These are phyloP conservation scores for Bidens hawaiensis DNA, from an alignment of 140 eudicot genomes.

Conservation along the genomic window DNA sequence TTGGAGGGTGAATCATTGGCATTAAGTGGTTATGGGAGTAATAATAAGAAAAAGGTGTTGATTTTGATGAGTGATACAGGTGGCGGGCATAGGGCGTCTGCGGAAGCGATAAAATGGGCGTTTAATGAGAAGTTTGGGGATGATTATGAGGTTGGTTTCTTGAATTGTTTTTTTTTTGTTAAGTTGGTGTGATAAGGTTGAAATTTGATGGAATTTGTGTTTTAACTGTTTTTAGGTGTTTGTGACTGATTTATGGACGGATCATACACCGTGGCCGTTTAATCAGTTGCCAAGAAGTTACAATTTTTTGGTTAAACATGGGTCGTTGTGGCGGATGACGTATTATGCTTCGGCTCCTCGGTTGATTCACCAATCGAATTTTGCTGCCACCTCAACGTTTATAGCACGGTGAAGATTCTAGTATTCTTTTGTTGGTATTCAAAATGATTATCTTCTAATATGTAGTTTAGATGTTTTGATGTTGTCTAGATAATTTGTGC, in stretches of 20 bases:
- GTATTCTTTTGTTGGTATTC: background rate
- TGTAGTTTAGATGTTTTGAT: constrained; percentile 1
- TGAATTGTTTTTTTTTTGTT: background rate
- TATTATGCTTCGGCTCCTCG: constrained; percentile 92
- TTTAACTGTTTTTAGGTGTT: constrained; percentile 67
- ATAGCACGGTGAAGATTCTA: constrained; percentile 68
- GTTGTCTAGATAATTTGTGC: background rate
- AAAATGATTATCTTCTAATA: background rate
- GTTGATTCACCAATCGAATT: constrained; percentile 82
- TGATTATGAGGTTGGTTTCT: constrained; percentile 68
- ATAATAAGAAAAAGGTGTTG: constrained; percentile 62
- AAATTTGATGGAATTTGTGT: constrained; percentile 10
- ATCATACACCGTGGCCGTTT: constrained; percentile 99
- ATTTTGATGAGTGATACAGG: constrained; percentile 99
- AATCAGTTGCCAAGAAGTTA: constrained; percentile 96
- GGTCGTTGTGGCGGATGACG: constrained; percentile 80
- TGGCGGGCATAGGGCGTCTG: constrained; percentile 97
- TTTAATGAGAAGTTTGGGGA: constrained; percentile 84
- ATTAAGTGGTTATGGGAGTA: constrained; percentile 40
- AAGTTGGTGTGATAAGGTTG: background rate
- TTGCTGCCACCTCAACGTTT: constrained; percentile 92
- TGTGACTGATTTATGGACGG: constrained; percentile 94
- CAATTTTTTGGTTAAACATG: constrained; percentile 91
- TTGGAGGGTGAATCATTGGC: constrained; percentile 52
- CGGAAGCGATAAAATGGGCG: constrained; percentile 93